These are phyloP conservation scores for Avena atlantica DNA, from an alignment of 176 grass and related monocot species.

Conservation along the genomic window DNA sequence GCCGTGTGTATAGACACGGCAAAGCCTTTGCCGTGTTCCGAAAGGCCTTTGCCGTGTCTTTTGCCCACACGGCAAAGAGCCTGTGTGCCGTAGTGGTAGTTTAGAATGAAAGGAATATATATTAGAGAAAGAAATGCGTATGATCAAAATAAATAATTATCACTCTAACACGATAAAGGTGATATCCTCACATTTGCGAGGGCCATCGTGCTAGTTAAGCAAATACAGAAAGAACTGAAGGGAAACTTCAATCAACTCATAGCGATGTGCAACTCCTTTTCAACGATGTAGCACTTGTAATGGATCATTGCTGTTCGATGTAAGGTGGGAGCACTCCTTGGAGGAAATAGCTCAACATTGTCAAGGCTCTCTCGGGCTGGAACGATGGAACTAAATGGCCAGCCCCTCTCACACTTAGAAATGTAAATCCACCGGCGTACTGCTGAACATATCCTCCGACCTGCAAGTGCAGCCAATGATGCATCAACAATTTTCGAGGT, in stretches of 20 bases:
- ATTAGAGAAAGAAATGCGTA: too few relatives aligned
- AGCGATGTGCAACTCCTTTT: not conserved
- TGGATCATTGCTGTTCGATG: not conserved
- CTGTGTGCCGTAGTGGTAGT: too few relatives aligned
- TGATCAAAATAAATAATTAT: too few relatives aligned
- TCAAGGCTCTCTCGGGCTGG: slow-evolving; percentile 20
- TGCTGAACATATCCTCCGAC: slow-evolving; percentile 27
- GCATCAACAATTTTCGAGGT: too few relatives aligned
- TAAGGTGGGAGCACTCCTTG: slow-evolving; percentile 19
- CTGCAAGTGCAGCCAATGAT: not conserved
- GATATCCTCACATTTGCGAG: too few relatives aligned
- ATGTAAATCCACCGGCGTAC: slow-evolving; percentile 1
- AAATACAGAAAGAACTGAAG: not conserved
- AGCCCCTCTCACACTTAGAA: not conserved
- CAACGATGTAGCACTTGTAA: not conserved
- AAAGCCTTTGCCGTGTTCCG: too few relatives aligned
- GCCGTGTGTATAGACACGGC: too few relatives aligned
- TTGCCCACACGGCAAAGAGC: too few relatives aligned
- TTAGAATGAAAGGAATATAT: too few relatives aligned
- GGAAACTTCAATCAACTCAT: slow-evolving; percentile 3
- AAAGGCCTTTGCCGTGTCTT: too few relatives aligned
- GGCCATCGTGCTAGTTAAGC: too few relatives aligned
- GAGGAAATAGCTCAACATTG: not conserved
- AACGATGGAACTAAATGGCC: slow-evolving; percentile 23
- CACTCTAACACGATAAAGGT: too few relatives aligned